A percentile compares a stretch with the other conserved stretches of the same genome.
phyloP scores from a whole-genome alignment of 228 moss, liverwort and hornwort species.

The Sphagnum fallax region DNA sequence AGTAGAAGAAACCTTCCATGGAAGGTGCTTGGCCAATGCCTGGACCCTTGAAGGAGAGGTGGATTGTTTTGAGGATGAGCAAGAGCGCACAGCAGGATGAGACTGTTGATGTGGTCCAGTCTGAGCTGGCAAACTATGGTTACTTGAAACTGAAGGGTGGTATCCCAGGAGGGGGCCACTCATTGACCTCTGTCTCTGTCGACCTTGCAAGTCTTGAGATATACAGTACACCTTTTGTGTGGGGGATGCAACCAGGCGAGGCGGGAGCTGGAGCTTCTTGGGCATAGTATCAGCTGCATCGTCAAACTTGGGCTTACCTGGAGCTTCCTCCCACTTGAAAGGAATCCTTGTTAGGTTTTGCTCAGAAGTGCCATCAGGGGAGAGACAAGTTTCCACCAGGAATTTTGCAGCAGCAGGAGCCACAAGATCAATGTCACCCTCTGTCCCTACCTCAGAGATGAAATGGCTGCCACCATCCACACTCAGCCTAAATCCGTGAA shows the following conservation, averaged over 20 bases:
- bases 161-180: conserved; percentile 48
- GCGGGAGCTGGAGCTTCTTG: conserved; percentile 35
- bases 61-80: conserved; percentile 54
- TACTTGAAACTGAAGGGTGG: conserved; percentile 7
- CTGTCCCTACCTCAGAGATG: conserved; percentile 47
- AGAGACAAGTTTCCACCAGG: conserved; percentile 47
- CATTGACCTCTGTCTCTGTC: conserved; percentile 40
- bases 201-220: conserved; percentile 24
- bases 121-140: conserved; percentile 28
- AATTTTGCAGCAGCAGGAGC: conserved; percentile 58
- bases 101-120: conserved; percentile 12
- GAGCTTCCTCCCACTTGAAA: conserved; percentile 51
- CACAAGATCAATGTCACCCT: conserved; percentile 46
- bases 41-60: conserved; percentile 50
- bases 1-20: conserved; percentile 14
- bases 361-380: conserved; percentile 22
- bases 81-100: conserved; percentile 29
- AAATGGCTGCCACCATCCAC: conserved; percentile 17
- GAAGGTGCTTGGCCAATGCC: conserved; percentile 38
- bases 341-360: conserved; percentile 17
- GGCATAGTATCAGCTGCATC: conserved; percentile 17
- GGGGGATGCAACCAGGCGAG: conserved; percentile 27
- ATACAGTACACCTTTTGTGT: conserved; percentile 2
- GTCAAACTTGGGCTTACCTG: conserved; percentile 31
- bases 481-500: conserved; percentile 4